A percentile compares a stretch with the other conserved stretches of the same genome.
These are phyloP conservation scores for Leccinum pallidistipes DNA, from an alignment of 1,284 basidiomycete genomes.

Conservation along the genomic window DNA sequence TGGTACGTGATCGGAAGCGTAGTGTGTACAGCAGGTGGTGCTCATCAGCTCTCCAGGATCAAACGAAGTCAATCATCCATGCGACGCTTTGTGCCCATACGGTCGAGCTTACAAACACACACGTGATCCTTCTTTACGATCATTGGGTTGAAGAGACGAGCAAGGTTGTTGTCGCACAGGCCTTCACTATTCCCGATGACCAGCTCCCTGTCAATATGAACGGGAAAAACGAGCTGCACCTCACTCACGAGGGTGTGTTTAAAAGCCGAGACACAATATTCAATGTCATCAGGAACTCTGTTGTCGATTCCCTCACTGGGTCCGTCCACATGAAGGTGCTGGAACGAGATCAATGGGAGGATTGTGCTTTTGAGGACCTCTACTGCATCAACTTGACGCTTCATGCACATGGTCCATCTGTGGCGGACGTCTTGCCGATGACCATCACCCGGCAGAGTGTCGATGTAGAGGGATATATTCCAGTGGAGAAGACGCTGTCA, in stretches of 20 bases:
- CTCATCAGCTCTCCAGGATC: not conserved
- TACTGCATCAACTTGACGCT: no score
- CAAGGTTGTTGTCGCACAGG: not conserved
- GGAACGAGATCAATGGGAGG: not conserved
- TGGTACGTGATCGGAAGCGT: not conserved
- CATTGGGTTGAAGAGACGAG: not conserved
- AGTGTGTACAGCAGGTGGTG: not conserved
- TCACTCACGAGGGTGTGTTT: not conserved
- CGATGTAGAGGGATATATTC: no score
- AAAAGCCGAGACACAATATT: not conserved
- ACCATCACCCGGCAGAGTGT: no score
- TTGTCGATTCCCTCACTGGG: not conserved
- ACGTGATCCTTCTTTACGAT: not conserved
- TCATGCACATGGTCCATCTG: no score
- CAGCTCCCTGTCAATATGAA: not conserved
- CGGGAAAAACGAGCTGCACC: not conserved
- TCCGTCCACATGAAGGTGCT: not conserved
- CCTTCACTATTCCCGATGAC: not conserved
- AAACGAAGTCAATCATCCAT: not conserved
- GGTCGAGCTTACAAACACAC: not conserved
- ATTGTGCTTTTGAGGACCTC: no score
- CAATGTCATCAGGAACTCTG: not conserved
- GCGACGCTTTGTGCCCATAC: not conserved
- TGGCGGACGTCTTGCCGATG: no score
- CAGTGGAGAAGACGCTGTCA: no score